These are phyloP conservation scores for Gilbertella persicaria DNA, from an alignment of 371 early-diverging fungal species.

Conservation along the genomic window DNA sequence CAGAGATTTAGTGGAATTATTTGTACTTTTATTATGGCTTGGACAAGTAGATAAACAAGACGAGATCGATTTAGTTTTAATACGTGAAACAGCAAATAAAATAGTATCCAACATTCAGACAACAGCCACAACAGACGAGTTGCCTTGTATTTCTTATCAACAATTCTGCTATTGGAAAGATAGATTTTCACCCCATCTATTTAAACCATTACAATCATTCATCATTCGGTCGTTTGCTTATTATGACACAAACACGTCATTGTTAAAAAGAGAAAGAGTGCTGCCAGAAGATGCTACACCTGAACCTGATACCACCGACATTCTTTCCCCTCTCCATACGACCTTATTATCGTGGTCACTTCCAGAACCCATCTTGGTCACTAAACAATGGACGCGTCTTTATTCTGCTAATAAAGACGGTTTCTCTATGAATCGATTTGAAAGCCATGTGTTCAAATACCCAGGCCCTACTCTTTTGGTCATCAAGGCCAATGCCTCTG, in stretches of 20 bases:
- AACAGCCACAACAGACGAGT: neutral
- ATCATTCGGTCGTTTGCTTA: constrained; percentile 50
- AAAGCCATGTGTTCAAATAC: constrained; percentile 65
- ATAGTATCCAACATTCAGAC: constrained; percentile 15
- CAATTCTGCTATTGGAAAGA: constrained; percentile 40
- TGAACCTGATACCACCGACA: constrained; percentile 28
- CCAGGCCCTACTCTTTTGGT: constrained; percentile 63
- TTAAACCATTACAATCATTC: constrained; percentile 47
- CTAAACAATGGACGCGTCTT: constrained; percentile 46
- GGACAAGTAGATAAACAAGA: constrained; percentile 25
- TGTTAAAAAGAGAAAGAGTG: neutral
- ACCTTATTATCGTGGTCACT: constrained; percentile 54
- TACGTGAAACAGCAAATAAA: constrained; percentile 3
- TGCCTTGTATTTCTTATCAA: constrained; percentile 22
- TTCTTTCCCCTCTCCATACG: constrained; percentile 40
- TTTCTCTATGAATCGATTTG: constrained; percentile 70
- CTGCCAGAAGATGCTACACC: constrained; percentile 29
- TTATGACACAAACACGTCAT: constrained; percentile 11
- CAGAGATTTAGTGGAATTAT: constrained; percentile 34
- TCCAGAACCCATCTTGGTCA: constrained; percentile 29
- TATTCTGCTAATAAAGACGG: constrained; percentile 60
- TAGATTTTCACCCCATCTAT: constrained; percentile 52
- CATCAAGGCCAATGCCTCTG: constrained; percentile 35
- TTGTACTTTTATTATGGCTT: constrained; percentile 42
- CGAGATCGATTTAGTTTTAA: constrained; percentile 2